phyloP scores from a whole-genome alignment of 2,329 filamentous ascomycete genomes.

The Xylariaceae sp. region DNA sequence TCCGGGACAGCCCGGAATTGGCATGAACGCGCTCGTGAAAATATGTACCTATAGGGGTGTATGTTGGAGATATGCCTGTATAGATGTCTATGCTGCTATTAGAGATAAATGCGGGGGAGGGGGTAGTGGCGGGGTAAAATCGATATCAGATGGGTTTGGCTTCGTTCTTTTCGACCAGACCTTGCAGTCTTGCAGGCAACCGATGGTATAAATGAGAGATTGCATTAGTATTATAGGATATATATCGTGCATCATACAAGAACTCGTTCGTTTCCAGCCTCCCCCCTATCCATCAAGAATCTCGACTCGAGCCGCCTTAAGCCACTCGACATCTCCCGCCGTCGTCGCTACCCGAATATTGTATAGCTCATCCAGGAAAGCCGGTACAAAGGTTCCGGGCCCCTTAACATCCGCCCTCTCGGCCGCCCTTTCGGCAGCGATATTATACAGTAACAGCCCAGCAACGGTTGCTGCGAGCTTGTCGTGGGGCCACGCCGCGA shows the following conservation, averaged over 20 bases:
- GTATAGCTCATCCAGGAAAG: slow-evolving; percentile 71
- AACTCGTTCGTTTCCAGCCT: background rate
- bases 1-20: background rate
- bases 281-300: slow-evolving; percentile 26
- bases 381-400: slow-evolving; percentile 81
- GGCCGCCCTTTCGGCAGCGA: slow-evolving; percentile 66
- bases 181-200: no score
- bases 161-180: no score
- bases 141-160: no score
- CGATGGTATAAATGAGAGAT: no score
- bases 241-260: background rate
- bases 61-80: background rate
- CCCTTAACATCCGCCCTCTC: slow-evolving; percentile 63
- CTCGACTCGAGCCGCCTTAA: slow-evolving; percentile 48
- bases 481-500: slow-evolving; percentile 60
- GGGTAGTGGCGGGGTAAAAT: slow-evolving; percentile 1
- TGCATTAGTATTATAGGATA: no score
- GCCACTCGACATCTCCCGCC: slow-evolving; percentile 48
- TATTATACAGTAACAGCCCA: slow-evolving; percentile 71
- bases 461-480: slow-evolving; percentile 69
- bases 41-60: background rate
- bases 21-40: background rate
- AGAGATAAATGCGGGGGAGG: background rate
- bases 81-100: background rate
- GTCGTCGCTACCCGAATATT: slow-evolving; percentile 46